A percentile compares a stretch with the other conserved stretches of the same genome.
Conservation (phyloP, 2,329 filamentous ascomycete species). For the Ramularia endophylla region DNA sequence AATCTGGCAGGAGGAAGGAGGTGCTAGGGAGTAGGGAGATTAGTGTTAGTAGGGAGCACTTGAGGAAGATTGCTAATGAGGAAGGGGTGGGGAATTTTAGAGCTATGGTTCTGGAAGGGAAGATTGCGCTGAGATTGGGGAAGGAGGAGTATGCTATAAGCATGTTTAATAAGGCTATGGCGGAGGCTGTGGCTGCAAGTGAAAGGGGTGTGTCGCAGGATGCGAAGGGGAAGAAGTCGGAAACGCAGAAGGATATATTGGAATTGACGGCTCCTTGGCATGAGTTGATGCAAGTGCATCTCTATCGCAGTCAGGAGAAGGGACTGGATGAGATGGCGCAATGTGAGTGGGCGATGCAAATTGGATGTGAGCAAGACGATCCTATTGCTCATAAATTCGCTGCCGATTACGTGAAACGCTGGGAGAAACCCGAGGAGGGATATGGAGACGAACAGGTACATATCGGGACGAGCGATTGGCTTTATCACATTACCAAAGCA, state of each 20-base stretch:
- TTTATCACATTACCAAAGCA: constrained; percentile 41
- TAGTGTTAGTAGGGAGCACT: constrained; percentile 14
- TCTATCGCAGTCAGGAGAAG: constrained; percentile 4
- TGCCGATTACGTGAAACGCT: constrained; percentile 22
- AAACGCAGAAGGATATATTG: neutral
- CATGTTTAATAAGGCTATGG: constrained; percentile 24
- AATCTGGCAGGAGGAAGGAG: constrained; percentile 6
- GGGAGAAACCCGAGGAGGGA: no score
- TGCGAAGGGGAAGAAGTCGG: constrained; percentile 1
- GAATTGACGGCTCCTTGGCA: constrained; percentile 30
- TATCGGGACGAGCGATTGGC: constrained; percentile 32
- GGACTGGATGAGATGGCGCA: constrained; percentile 15
- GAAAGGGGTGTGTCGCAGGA: constrained; percentile 1
- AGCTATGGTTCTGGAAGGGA: constrained; percentile 28
- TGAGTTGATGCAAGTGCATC: constrained; percentile 24
- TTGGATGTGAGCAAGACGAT: constrained; percentile 37
- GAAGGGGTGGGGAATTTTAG: constrained; percentile 16
- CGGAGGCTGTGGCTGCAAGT: constrained; percentile 12
- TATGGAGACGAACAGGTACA: constrained; percentile 16
- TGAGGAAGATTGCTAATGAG: constrained; percentile 19
- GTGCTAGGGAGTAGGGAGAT: constrained; percentile 16
- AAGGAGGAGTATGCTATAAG: constrained; percentile 23
- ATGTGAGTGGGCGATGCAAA: constrained; percentile 30
- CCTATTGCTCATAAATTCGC: constrained; percentile 38
- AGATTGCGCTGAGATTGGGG: constrained; percentile 19